These are phyloP conservation scores for Syncephalastrum contaminatum DNA, from an alignment of 371 early-diverging fungal genomes.

Conservation along the genomic window DNA sequence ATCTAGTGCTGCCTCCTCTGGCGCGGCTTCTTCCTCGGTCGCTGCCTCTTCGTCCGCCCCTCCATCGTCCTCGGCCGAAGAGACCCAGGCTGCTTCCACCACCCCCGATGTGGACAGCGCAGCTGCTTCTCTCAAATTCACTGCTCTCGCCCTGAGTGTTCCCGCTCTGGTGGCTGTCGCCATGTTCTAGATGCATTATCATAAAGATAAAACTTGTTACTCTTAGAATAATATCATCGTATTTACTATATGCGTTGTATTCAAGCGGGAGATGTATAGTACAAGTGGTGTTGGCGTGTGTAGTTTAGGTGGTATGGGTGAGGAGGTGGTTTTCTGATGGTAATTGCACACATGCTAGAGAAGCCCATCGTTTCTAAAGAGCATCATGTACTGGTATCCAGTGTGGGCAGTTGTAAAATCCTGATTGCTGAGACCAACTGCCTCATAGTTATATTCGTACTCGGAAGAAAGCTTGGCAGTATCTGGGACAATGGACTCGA, in stretches of 20 bases:
- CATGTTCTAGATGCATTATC: too few relatives aligned
- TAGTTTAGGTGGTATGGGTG: slow-evolving; percentile 72
- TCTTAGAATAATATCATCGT: too few relatives aligned
- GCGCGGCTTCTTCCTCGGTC: slow-evolving; percentile 1
- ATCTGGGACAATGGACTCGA: slow-evolving; percentile 43
- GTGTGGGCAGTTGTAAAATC: slow-evolving; percentile 55
- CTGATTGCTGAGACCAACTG: slow-evolving; percentile 42
- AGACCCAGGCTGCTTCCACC: slow-evolving; percentile 6
- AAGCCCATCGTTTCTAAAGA: slow-evolving; percentile 47
- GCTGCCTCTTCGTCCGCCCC: slow-evolving; percentile 7
- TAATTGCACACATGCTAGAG: slow-evolving; percentile 16
- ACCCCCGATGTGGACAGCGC: slow-evolving; percentile 10
- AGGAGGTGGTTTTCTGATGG: slow-evolving; percentile 52
- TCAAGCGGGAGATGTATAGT: slow-evolving; percentile 1
- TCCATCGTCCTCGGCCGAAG: slow-evolving; percentile 1
- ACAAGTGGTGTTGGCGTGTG: background rate
- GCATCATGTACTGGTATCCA: slow-evolving; percentile 52
- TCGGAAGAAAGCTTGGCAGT: slow-evolving; percentile 48
- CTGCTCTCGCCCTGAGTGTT: slow-evolving; percentile 10
- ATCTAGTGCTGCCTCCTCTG: slow-evolving; percentile 5
- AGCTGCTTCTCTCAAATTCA: slow-evolving; percentile 18
- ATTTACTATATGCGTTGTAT: slow-evolving; percentile 6
- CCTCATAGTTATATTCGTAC: slow-evolving; percentile 47
- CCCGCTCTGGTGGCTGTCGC: slow-evolving; percentile 12
- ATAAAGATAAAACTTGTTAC: too few relatives aligned